Percentiles rank a stretch among this genome's conserved stretches.
phyloP scores from a whole-genome alignment of 768 basidiomycete species.

The Macrolepiota fuliginosa region DNA sequence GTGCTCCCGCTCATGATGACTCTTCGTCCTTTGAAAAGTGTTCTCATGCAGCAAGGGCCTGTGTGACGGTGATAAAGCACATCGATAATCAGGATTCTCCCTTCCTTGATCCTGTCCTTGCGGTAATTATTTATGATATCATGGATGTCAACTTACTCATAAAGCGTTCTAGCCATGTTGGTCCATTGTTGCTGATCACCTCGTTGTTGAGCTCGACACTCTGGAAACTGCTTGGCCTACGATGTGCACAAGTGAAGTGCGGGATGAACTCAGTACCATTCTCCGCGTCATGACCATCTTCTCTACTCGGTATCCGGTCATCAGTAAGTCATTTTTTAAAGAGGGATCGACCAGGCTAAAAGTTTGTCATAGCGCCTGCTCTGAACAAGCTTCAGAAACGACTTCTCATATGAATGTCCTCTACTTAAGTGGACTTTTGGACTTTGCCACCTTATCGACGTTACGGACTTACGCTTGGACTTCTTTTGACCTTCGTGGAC shows the following conservation, averaged over 20 bases:
- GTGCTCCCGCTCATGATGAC: conserved; percentile 59
- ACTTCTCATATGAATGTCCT: conserved; percentile 25
- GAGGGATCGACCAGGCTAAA: background rate
- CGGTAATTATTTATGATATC: conserved; percentile 42
- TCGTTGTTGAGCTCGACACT: conserved; percentile 64
- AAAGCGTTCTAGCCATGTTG: conserved; percentile 56
- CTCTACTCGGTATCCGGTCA: conserved; percentile 57
- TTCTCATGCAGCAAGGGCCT: conserved; percentile 58
- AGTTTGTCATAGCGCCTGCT: conserved; percentile 28
- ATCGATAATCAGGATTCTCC: conserved; percentile 63
- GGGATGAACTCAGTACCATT: conserved; percentile 58
- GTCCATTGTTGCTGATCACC: conserved; percentile 64
- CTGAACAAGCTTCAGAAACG: conserved; percentile 42
- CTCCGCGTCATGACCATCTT: conserved; percentile 65
- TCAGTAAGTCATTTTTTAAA: conserved; percentile 30
- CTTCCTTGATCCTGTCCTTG: conserved; percentile 76
- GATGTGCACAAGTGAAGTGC: conserved; percentile 53
- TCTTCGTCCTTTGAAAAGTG: conserved; percentile 64
- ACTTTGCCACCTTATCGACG: background rate
- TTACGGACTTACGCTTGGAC: conserved; percentile 15
- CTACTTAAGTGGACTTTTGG: conserved; percentile 16
- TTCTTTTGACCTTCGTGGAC: conserved; percentile 9
- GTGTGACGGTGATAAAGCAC: conserved; percentile 58
- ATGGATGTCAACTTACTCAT: background rate
- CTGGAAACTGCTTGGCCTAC: conserved; percentile 65